phyloP scores from a whole-genome alignment of 768 basidiomycete species.

The Suillus bovinus region DNA sequence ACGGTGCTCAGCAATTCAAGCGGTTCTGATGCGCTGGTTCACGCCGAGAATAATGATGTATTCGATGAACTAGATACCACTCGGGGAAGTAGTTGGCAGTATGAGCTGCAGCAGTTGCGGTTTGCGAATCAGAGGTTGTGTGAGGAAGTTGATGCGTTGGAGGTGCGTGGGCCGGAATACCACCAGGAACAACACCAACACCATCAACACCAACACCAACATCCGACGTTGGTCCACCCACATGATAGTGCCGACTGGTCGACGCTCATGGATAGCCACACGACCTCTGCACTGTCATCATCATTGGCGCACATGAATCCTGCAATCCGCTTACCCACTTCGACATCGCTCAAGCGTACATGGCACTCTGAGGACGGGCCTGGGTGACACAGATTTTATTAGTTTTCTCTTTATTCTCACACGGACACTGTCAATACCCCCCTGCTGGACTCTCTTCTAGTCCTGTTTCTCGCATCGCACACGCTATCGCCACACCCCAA shows the following conservation, averaged over 20 bases:
- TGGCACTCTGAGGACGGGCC: conserved; percentile 26
- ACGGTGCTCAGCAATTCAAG: conserved; percentile 18
- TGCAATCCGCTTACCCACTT: conserved; percentile 8
- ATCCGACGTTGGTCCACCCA: conserved; percentile 3
- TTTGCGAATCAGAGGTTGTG: conserved; percentile 64
- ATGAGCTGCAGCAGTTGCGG: conserved; percentile 83
- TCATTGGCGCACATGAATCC: conserved; percentile 25
- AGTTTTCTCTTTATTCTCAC: background rate
- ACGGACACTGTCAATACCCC: background rate
- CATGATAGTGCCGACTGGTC: conserved; percentile 2
- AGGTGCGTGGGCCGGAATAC: conserved; percentile 20
- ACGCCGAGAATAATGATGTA: conserved; percentile 41
- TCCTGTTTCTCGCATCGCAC: conserved; percentile 1
- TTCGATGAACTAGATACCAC: conserved; percentile 72
- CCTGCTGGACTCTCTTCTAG: background rate
- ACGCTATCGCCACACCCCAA: background rate
- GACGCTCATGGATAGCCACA: background rate
- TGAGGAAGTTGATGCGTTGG: conserved; percentile 54
- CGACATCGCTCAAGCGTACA: conserved; percentile 26
- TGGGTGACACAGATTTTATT: background rate
- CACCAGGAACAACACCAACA: background rate
- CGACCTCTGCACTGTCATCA: conserved; percentile 28
- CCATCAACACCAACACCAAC: conserved; percentile 12
- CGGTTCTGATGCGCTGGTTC: conserved; percentile 14
- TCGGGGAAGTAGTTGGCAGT: conserved; percentile 87